These are phyloP conservation scores for Fusarium sp. DNA, from an alignment of 2,329 filamentous ascomycete species.

Conservation along the genomic window DNA sequence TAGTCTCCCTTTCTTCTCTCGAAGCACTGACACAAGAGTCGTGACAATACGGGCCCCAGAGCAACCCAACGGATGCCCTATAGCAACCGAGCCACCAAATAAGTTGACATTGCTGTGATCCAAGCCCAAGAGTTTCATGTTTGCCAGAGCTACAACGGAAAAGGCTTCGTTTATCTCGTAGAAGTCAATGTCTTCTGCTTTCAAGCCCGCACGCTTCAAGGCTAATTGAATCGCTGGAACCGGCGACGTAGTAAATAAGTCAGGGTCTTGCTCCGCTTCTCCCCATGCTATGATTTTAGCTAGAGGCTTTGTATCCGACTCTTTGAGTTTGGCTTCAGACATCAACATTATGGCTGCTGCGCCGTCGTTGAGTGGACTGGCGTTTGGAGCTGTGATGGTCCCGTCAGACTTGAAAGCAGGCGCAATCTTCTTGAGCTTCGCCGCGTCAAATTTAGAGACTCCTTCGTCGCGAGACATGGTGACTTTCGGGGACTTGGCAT, in stretches of 20 bases:
- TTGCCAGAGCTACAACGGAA: constrained; percentile 94
- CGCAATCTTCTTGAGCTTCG: constrained; percentile 86
- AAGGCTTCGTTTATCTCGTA: constrained; percentile 99
- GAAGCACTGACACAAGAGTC: constrained; percentile 88
- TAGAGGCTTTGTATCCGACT: constrained; percentile 89
- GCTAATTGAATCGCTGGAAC: constrained; percentile 97
- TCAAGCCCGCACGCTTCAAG: constrained; percentile 90
- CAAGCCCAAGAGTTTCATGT: constrained; percentile 89
- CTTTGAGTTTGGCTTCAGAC: constrained; percentile 92
- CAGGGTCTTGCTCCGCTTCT: constrained; percentile 89
- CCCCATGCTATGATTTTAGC: constrained; percentile 98
- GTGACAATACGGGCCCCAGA: constrained; percentile 94
- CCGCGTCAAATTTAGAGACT: constrained; percentile 90
- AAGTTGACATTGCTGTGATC: constrained; percentile 91
- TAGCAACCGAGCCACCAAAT: constrained; percentile 93
- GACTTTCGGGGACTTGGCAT: constrained; percentile 79
- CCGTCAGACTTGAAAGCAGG: constrained; percentile 85
- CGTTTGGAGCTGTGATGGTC: constrained; percentile 95
- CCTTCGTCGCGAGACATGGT: constrained; percentile 89
- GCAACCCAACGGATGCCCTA: constrained; percentile 93
- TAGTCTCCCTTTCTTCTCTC: constrained; percentile 92
- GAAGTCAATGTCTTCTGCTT: constrained; percentile 82
- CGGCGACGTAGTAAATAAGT: constrained; percentile 95
- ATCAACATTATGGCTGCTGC: constrained; percentile 92
- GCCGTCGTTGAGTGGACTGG: constrained; percentile 94